Conservation (phyloP, 2,329 filamentous ascomycete species). For the Penicillium sp. region DNA sequence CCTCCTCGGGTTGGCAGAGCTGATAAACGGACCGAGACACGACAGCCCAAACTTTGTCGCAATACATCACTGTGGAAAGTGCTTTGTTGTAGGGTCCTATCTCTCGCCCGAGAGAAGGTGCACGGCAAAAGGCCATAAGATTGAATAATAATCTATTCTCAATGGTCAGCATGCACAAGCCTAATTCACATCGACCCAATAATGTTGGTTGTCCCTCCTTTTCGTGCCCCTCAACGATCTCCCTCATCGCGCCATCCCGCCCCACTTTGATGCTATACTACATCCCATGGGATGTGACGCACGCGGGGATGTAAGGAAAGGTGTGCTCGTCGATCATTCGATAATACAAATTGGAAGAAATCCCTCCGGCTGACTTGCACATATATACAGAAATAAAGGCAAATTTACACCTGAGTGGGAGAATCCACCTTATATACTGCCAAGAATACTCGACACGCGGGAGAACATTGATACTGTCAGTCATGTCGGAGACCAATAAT, state of each 20-base stretch:
- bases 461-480: neutral
- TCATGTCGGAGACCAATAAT: conserved; percentile 8
- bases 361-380: neutral
- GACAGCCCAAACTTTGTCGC: neutral
- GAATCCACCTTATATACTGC: neutral
- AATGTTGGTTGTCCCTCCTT: neutral
- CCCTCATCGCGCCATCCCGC: conserved; percentile 35
- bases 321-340: conserved; percentile 7
- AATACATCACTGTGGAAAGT: neutral
- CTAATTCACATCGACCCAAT: conserved; percentile 9
- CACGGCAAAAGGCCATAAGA: neutral
- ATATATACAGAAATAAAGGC: neutral
- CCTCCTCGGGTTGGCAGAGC: neutral
- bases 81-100: neutral
- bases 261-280: conserved; percentile 38
- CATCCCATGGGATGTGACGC: conserved; percentile 4
- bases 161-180: neutral
- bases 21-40: neutral
- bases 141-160: neutral
- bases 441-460: neutral
- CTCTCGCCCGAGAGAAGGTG: conserved; percentile 16
- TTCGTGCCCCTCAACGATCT: conserved; percentile 4
- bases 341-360: neutral
- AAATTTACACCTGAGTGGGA: neutral
- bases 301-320: conserved; percentile 10